Base-by-base conservation (phyloP, 1,284 basidiomycete species). In the Ganoderma sinense region DNA sequence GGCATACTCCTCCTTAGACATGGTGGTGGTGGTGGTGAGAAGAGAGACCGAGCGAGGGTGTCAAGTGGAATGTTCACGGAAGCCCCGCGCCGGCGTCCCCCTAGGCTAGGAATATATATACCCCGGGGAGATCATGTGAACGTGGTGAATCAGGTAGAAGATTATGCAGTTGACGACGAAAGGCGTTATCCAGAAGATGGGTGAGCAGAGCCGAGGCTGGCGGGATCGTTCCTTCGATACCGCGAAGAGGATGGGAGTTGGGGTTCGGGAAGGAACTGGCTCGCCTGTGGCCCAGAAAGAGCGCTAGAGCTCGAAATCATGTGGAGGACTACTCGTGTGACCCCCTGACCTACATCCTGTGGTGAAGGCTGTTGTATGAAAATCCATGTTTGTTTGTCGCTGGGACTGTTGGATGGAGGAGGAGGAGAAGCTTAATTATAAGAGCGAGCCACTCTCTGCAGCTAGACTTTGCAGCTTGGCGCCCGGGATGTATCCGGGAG, bases 121-220 rank as follows among this genome's bases (percentile, higher is more conserved):
- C 65, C 62, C 29, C 36, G 36, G 36, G 36, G 40, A 41, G 59
- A 13, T 60, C 59, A 56, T 65, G 67, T 65, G 66, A 36, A 45
- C 41, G 33, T 40, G 39, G 23, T 31, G 33, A 53, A 53, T 55
- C 43, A 31, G 56, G 36, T 6, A 23, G 20, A 33, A 56, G 31
- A 33, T 18, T 6, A 16, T 14, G 29, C n/a, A 59, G 33, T n/a
- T 39, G 56, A 39, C 33, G 56, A 39, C 31, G 20, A 20, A 59
- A 39, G 10, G 4, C n/a, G 36, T 61, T 69, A 71, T 71, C 70
- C 65, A 65, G 70, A 23, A 64, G 20, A 60, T 45, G 14, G 62
- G 58, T 71, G 66, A 68, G 43, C 58, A 31, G 45, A 8, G 48
- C 48, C 33, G 10, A 39, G 31, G 18, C 33, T 23, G 33, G 63